Base-by-base conservation (phyloP, 2,329 filamentous ascomycete species). In the Ophiocordyceps camponoti-floridani region DNA sequence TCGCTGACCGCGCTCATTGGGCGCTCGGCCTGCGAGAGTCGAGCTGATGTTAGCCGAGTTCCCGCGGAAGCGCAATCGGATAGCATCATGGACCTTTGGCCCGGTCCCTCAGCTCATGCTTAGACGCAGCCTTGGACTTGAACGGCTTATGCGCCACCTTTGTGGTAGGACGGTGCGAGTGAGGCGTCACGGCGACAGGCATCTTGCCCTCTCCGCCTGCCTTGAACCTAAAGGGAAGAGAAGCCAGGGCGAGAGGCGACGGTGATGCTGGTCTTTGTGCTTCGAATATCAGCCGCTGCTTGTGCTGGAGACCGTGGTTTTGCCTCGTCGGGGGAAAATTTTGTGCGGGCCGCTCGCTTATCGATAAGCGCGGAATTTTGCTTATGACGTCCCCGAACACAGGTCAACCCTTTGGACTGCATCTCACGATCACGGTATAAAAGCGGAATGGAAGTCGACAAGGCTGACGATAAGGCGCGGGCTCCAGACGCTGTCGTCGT, bases 101-200 rank as follows among this genome's bases (percentile, higher is more conserved):
- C 51, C 78, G 72, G 51, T 94, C 85, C 60, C 91, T 86, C 57
- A 95, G 63, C 47, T 85, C 76, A 56, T 84, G 79, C 63, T 96
- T 96, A 49, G 84, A 86, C 38, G 88, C 77, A 68, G 94, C 88
- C 60, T 80, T 80, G 47, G 85, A 86, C 66, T 98, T 98, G 73
- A 88, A 98, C 26, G 81, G 62, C 70, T 98, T 98, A 66, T 94
- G 79, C 52, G 74, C 67, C 56, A 77, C 70, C 71, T 96, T 98
- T 45, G 88, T 94, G 47, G 88, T 95, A 57, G 84, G 84, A 61
- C 89, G 77, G 64, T 98, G 91, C 58, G 89, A 88, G 64, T 96
- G 86, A 53, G 48, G 47, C 68, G 70, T 61, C 57, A 75, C 72
- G 48, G 72, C 69, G 63, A 77, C 74, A 58, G 84, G 79, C 84